These are phyloP conservation scores for Barnettozyma sucrosica DNA, from an alignment of 805 yeast species.

Conservation along the genomic window DNA sequence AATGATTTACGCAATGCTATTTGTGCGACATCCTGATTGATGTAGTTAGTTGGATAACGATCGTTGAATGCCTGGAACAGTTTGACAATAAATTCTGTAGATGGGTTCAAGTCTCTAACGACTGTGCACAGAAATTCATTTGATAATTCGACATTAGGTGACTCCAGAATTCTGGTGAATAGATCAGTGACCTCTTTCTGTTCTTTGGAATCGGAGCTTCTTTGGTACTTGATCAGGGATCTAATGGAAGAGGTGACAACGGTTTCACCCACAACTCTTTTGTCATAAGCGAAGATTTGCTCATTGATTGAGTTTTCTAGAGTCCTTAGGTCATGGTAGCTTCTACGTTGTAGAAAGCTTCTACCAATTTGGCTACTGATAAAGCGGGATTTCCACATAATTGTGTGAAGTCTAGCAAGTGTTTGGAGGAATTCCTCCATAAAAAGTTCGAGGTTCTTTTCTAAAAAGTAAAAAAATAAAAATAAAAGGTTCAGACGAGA, in stretches of 20 bases:
- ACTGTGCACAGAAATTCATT: constrained; percentile 3
- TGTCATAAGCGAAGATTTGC: constrained; percentile 2
- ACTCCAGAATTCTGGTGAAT: constrained; percentile 1
- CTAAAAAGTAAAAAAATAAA: background rate
- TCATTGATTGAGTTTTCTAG: constrained; percentile 2
- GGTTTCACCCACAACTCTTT: constrained; percentile 1
- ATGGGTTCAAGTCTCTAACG: constrained; percentile 4
- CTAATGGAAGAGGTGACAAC: constrained; percentile 1
- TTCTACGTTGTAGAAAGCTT: background rate
- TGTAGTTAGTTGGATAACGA: constrained; percentile 10
- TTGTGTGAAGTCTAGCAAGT: background rate
- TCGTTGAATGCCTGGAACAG: constrained; percentile 7
- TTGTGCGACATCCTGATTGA: constrained; percentile 40
- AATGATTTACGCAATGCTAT: constrained; percentile 61
- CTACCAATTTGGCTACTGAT: background rate
- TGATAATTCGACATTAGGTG: constrained; percentile 7
- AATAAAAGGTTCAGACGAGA: constrained; percentile 28
- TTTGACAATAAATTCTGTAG: constrained; percentile 1
- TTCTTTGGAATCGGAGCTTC: background rate
- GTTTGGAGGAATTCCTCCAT: background rate
- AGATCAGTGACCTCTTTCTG: background rate
- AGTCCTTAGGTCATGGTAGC: constrained; percentile 1
- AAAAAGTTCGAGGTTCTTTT: background rate
- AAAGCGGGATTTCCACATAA: background rate
- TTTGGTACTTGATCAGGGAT: background rate